Evolutionary conservation across 495 filamentous ascomycete genomes (phyloP), one percentile per base, ranked within the genome.

Genomic region (Neurospora sp.): DNA sequence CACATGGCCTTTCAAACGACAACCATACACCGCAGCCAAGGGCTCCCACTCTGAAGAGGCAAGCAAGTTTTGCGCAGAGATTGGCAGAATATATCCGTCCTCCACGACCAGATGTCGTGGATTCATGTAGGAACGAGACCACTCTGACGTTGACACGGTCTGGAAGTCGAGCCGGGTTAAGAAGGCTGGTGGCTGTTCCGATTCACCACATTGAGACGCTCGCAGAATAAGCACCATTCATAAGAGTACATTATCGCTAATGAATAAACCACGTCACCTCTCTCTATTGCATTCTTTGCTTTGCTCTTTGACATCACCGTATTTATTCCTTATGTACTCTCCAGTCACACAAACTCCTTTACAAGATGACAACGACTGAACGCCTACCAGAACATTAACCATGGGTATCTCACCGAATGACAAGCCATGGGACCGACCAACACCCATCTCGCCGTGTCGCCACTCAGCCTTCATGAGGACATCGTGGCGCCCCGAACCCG

Each of bases 41-140:
- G 38, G 53, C 6, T 66, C 27, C 14, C 0, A 71, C 76, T 27
- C 72, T 81, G 69, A 59, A 76, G 18, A 72, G 73, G 40, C 75
- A 80, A 75, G 42, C 74, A 16, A 80, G 79, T 69, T 70, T 81
- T 14, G 73, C 75, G 6, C 76, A 81, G 72, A 61, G 70, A 5
- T 74, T 81, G 40, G 73, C 73, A 2, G 73, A 80, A 70, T 81
- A 81, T 35, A 78, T 81, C 40, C 73, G 75, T 14, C 79, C 79
- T n/a, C 68, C 75, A 53, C 73, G 69, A n/a, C 46, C 66, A 11
- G 37, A 18, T 9, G 39, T 3, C 72, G 27, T 39, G n/a, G 42
- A 71, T 71, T 40, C 68, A 2, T 42, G 22, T 42, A 18, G 69
- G 7, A 41, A 38, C 6, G 40, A 66, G 53, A 69, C 39, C 14